Base-by-base conservation (phyloP, 2,329 filamentous ascomycete species). In the Calonectria pteridis region DNA sequence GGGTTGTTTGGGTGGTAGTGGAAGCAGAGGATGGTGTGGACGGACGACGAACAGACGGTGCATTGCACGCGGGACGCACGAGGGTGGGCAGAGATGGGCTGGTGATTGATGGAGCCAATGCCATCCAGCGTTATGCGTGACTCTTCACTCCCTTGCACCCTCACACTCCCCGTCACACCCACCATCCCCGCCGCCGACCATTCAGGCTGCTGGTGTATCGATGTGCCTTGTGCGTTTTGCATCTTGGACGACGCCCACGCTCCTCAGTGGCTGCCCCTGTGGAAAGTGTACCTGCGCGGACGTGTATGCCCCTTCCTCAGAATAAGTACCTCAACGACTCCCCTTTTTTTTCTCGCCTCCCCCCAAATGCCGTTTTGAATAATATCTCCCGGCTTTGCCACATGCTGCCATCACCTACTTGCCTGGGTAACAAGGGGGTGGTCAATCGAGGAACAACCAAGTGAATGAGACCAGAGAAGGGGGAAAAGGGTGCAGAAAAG, bases 201-300 rank as follows among this genome's bases (percentile, higher is more conserved):
- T 63, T 68, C 70, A 72, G 46, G 46, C 64, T 66, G 64, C 43
- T 37, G 64, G 33, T 46, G 31, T 62, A 46, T 40, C 51, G 31
- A 71, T 67, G 69, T 50, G 63, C 69, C 63, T 72, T 28, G 69
- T 67, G 69, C 64, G 64, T 67, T 72, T 66, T 68, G 65, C 70
- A 72, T 68, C 37, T 23, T 64, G 37, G 55, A 68, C 65, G 49
- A 64, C 70, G 29, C 64, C 43, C 35, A 40, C 51, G 63, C 31
- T 28, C 64, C 55, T 63, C 29, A 63, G 63, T 71, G 51, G 69
- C 20, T 33, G 68, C 68, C 51, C 51, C 31, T 33, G 51, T 67
- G 23, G 28, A 51, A 67, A 74, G 67, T 71, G 72, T 68, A 74
- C 72, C 72, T 74, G 65, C 64, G 40, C 64, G 40, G 72, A 72